Percentiles rank a stretch among this genome's conserved stretches.
Conservation (phyloP, 1,139 yeast genomes). For the Petasospora fabianii region DNA sequence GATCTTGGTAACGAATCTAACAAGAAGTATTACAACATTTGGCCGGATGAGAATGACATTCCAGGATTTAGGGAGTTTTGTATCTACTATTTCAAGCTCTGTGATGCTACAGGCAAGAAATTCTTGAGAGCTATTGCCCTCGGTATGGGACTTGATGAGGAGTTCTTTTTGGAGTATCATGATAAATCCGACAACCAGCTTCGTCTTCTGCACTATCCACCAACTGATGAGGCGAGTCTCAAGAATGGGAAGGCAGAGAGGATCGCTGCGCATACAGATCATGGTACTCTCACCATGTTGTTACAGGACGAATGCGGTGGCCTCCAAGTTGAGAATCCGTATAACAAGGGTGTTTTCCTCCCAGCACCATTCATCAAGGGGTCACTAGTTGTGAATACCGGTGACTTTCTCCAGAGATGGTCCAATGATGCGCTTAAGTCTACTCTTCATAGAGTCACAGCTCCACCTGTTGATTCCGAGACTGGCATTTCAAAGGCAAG, state of each 20-base stretch:
- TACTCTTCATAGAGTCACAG: conserved; percentile 26
- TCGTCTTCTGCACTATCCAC: conserved; percentile 23
- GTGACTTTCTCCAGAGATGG: conserved; percentile 26
- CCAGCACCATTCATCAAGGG: conserved; percentile 21
- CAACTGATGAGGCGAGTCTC: conserved; percentile 13
- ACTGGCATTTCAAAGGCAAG: conserved; percentile 21
- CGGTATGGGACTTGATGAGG: conserved; percentile 21
- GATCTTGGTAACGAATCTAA: conserved; percentile 26
- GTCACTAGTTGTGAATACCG: conserved; percentile 23
- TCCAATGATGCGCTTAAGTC: conserved; percentile 23
- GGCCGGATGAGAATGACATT: conserved; percentile 30
- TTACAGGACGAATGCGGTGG: conserved; percentile 25
- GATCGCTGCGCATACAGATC: conserved; percentile 26
- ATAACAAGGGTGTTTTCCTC: conserved; percentile 15
- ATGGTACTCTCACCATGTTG: conserved; percentile 24
- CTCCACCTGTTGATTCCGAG: conserved; percentile 18
- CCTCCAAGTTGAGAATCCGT: conserved; percentile 22
- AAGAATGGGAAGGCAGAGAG: conserved; percentile 21
- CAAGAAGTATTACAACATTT: conserved; percentile 22
- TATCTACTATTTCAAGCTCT: conserved; percentile 21
- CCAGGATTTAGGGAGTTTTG: conserved; percentile 29
- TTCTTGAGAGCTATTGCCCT: conserved; percentile 21
- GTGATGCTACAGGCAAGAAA: conserved; percentile 15
- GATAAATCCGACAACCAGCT: conserved; percentile 21
- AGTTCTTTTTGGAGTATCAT: conserved; percentile 19